Evolutionary conservation across 345 rosid genomes (phyloP), one percentile per base, ranked within the genome.

Genomic region (Camelina hispida): DNA sequence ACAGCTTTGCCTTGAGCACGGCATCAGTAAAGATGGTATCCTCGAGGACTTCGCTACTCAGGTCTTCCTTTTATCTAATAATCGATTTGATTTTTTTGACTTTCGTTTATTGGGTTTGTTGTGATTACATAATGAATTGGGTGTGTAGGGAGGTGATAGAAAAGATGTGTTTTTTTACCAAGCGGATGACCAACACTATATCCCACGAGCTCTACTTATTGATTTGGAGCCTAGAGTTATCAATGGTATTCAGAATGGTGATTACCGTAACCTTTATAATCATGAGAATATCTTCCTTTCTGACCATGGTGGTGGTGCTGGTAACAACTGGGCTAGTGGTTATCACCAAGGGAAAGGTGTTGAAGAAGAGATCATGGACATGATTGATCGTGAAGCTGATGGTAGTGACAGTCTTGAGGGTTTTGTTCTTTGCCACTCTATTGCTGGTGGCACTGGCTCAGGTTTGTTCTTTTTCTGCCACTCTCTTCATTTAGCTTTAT

Each of bases 401-500:
- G 98, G 98, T 56, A 93, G 98, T 75, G 98, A 93, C 76, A 93
- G 98, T 37, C 98, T 93, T 65, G 96, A 93, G 80, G 98, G 98
- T 38, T 93, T 93, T 83, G 98, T 91, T 77, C 81, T 93, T 15
- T 93, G 98, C 51, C 98, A 91, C 71, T 93, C 97, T 20, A 93
- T 93, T 80, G 98, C 97, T 65, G 97, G 97, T 78, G 98, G 98
- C 67, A 91, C 98, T 50, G 98, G 98, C 87, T 93, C 97, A 90
- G 99, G 97, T 91, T 14, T 72, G 15, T 40, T 22, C 23, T 22
- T 22, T 22, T 22, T 22, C 23, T 22, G 23, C 23, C 23, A 22
- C 23, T 22, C 23, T 22, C 23, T 22, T 22, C 1, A 22, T 22
- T 22, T 22, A 22, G 23, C 23, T 22, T 22, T 22, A 22, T 22